Base-by-base conservation (phyloP, 1,284 basidiomycete species). In the Boletus albobrunnescens region DNA sequence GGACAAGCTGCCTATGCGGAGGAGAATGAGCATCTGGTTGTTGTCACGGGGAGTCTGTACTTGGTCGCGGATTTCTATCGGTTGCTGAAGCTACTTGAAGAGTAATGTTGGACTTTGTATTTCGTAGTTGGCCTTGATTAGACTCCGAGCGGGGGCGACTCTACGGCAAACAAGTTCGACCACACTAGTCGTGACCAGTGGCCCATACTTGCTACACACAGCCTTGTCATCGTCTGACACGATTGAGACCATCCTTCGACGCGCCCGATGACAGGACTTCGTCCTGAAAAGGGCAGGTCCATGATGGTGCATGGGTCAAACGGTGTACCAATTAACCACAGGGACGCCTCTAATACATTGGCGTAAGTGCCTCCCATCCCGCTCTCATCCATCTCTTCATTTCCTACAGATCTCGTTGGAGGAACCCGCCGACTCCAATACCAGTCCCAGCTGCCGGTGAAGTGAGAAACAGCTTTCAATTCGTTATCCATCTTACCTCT, bases 11-110 rank as follows among this genome's bases (percentile, higher is more conserved):
- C 41, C 23, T 24, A 30, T 37, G 11, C 45, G 43, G 43, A 50
- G 43, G 50, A 59, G 58, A 68, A 70, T 22, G 50, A 59, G 58
- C 68, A 70, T 22, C 57, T 88, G 49, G 74, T 85, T 0, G 77
- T 94, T 6, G 62, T 94, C 1, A 86, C 90, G n/a, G 93, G 93
- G 20, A 96, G 93, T 65, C 64, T 95, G 57, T 96, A 95, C 68
- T 77, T 94, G 37, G 87, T 92, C 3, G 91, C 91, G 14, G 93
- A 95, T 70, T 81, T 91, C 49, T 94, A 94, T 71, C 73, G 91
- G 47, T 56, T 85, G 41, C 23, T 60, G 32, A 39, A 44, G 41
- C 8, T 26, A 23, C 49, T 64, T 11, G 46, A 20, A 30, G 41
- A 24, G 44, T 63, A 47, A 40, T 31, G 11, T 30, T 30, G 30